phyloP scores from a whole-genome alignment of 208 protist species.

The Wallacemonas collosoma region DNA sequence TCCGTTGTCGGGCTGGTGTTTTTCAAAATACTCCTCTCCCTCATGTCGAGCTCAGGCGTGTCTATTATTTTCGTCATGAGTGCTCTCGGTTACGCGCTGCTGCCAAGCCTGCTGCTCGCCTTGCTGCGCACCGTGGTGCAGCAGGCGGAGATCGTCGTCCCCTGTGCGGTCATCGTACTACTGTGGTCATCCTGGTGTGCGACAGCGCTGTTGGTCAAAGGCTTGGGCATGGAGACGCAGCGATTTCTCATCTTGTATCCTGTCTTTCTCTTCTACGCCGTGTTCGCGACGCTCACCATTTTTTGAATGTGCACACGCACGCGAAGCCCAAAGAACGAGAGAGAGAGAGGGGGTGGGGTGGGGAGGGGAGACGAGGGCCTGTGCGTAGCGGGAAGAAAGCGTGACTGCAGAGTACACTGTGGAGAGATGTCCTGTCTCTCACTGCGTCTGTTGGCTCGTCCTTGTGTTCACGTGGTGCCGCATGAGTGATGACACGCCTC shows the following conservation, averaged over 20 bases:
- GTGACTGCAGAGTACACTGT: too few species aligned
- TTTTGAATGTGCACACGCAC: slow-evolving; percentile 37
- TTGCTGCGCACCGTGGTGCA: slow-evolving; percentile 33
- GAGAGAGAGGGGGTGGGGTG: too few species aligned
- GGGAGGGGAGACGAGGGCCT: too few species aligned
- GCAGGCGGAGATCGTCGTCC: slow-evolving; percentile 32
- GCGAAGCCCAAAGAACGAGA: too few species aligned
- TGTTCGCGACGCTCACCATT: slow-evolving; percentile 75
- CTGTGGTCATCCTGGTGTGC: slow-evolving; percentile 85
- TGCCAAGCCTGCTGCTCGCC: slow-evolving; percentile 74
- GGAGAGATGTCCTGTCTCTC: too few species aligned
- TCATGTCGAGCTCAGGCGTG: slow-evolving; percentile 59
- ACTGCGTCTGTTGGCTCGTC: neutral
- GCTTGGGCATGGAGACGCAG: slow-evolving; percentile 61
- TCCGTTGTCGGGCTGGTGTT: slow-evolving; percentile 70
- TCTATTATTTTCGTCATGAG: slow-evolving; percentile 76
- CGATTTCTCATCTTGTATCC: slow-evolving; percentile 83
- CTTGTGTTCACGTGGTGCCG: neutral
- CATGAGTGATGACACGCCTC: too few species aligned
- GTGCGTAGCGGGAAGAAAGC: too few species aligned
- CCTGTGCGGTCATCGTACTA: slow-evolving; percentile 50
- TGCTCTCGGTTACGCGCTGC: slow-evolving; percentile 75
- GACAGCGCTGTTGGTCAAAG: slow-evolving; percentile 62
- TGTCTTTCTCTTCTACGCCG: slow-evolving; percentile 79
- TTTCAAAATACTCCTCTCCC: slow-evolving; percentile 71